Evolutionary conservation across 176 grass and related monocot genomes (phyloP), one percentile per base, ranked within the genome.

Genomic region (Eremochloa ophiuroides): DNA sequence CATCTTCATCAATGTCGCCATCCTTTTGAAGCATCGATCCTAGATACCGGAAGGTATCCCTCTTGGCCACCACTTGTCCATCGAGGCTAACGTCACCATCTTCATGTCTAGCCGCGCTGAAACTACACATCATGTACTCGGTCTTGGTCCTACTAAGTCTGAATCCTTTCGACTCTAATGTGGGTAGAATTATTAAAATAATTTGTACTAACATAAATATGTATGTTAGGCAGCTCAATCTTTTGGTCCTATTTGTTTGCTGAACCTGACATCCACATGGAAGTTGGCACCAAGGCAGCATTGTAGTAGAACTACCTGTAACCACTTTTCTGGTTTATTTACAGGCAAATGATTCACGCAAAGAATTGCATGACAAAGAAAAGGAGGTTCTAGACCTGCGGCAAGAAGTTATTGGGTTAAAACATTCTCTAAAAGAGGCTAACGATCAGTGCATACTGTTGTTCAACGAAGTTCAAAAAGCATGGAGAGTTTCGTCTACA

Each of bases 281-380:
- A 77, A 77, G 17, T 62, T 22, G 28, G 42, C 44, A 79, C 43
- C 5, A 29, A 22, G 4, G 11, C 22, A 51, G 7, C 14, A 14
- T 80, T 26, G 8, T 17, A 26, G 43, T 68, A 37, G 10, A 16
- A 79, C 29, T 37, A 48, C 67, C n/a, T 51, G 53, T 85, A 80
- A 75, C 62, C 30, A 65, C 48, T 22, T 79, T 70, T 62, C 72
- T 80, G 17, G 71, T 87, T 84, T 86, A 67, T 66, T 87, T 44
- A 78, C 77, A 98, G 95, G 95, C 95, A 20, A 98, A 98, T 91
- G 95, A 95, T 87, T 98, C 95, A 65, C 92, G 95, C 17, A 98
- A 93, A 88, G 92, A 98, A 80, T 84, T 95, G 69, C 93, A 91
- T 77, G 84, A 91, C 37, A 98, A 94, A 88, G 95, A 98, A 83